These are phyloP conservation scores for Kockiozyma suomiensis DNA, from an alignment of 805 yeast genomes.

Conservation along the genomic window DNA sequence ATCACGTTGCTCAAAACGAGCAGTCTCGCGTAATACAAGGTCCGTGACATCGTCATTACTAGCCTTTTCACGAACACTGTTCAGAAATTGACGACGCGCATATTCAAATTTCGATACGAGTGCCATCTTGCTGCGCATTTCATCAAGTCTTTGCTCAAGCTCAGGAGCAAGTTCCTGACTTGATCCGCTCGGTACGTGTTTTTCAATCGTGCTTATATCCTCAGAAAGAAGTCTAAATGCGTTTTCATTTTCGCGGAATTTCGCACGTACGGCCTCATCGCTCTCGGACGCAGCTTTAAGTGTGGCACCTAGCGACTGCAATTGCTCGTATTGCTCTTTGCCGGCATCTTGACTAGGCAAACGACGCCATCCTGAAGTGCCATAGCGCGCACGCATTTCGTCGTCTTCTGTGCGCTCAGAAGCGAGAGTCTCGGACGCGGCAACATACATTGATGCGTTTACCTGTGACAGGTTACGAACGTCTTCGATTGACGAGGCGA, in stretches of 20 bases:
- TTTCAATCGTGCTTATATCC: conserved; percentile 39
- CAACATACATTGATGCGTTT: conserved; percentile 10
- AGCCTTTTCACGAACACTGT: conserved; percentile 28
- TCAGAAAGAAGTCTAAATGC: conserved; percentile 50
- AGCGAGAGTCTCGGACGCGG: conserved; percentile 46
- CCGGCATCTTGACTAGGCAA: conserved; percentile 52
- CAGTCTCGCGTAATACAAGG: conserved; percentile 23
- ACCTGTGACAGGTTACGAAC: conserved; percentile 48
- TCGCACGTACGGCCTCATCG: conserved; percentile 55
- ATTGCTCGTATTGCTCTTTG: conserved; percentile 45
- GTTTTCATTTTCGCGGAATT: conserved; percentile 54
- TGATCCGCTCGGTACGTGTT: conserved; percentile 41
- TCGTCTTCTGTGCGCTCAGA: conserved; percentile 62
- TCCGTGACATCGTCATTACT: conserved; percentile 23
- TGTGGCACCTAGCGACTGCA: conserved; percentile 52
- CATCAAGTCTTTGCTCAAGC: conserved; percentile 43
- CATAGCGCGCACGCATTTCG: conserved; percentile 53
- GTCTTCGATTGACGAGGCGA: conserved; percentile 51
- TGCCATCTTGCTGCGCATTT: conserved; percentile 37
- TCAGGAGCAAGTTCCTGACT: conserved; percentile 40
- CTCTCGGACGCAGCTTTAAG: conserved; percentile 61
- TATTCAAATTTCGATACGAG: conserved; percentile 34
- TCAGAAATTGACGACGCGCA: conserved; percentile 35
- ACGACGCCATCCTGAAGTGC: conserved; percentile 59
- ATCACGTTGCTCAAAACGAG: conserved; percentile 23